phyloP scores from a whole-genome alignment of 192 early-diverging fungal genomes.

The Rhizoclosmatium sp. region DNA sequence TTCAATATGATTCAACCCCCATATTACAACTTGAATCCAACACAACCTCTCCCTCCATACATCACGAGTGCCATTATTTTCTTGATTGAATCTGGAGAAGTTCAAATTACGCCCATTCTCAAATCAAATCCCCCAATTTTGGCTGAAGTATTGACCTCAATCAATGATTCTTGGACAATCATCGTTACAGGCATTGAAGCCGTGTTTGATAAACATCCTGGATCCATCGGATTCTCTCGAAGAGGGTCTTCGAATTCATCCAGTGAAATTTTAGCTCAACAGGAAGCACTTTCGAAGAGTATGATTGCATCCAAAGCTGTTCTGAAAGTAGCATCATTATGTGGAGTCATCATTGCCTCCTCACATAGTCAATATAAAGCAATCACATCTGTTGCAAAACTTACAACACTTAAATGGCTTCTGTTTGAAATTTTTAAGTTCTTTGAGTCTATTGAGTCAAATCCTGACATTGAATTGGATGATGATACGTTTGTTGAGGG shows the following conservation, averaged over 20 bases:
- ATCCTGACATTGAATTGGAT: background rate
- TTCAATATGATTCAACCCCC: constrained; percentile 28
- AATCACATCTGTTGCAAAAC: background rate
- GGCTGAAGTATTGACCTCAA: background rate
- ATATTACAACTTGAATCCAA: background rate
- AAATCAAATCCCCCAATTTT: background rate
- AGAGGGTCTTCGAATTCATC: background rate
- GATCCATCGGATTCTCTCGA: background rate
- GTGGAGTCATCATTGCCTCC: background rate
- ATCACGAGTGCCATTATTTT: constrained; percentile 11
- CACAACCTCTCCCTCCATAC: background rate
- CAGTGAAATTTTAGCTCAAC: background rate
- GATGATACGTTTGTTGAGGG: constrained; percentile 17
- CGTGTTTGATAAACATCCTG: background rate
- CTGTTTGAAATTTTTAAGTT: constrained; percentile 12
- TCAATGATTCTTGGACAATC: background rate
- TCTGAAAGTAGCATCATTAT: constrained; percentile 3
- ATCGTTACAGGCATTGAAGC: background rate
- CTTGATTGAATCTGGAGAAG: constrained; percentile 18
- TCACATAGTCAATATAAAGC: background rate
- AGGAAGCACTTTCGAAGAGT: background rate
- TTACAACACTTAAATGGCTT: constrained; percentile 22
- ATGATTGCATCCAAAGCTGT: background rate
- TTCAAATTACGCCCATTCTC: background rate
- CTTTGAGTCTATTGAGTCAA: background rate